Percentiles rank a stretch among this genome's conserved stretches.
Conservation (phyloP, 345 rosid species). For the Crucihimalaya himalaica region DNA sequence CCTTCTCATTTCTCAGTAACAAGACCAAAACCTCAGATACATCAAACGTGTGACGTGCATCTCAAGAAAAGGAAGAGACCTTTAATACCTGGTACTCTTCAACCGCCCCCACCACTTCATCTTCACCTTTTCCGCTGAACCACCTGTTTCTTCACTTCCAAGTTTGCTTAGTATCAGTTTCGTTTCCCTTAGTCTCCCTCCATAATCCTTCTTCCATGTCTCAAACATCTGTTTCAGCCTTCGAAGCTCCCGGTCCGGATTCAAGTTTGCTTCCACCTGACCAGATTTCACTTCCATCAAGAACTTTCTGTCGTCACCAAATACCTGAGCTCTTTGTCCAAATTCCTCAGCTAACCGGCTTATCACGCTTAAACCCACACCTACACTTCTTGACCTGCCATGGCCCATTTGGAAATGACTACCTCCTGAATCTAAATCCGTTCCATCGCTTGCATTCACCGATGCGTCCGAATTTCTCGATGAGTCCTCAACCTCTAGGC, state of each 20-base stretch:
- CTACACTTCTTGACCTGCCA: conserved; percentile 53
- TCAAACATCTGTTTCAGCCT: conserved; percentile 70
- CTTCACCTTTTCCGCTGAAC: conserved; percentile 36
- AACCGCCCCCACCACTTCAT: conserved; percentile 42
- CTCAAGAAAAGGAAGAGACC: conserved; percentile 8
- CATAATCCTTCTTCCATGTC: conserved; percentile 86
- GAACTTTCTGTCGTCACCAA: conserved; percentile 64
- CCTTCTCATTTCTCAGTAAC: conserved; percentile 26
- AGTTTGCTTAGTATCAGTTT: conserved; percentile 42
- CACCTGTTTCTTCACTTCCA: conserved; percentile 33
- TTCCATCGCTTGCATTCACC: conserved; percentile 26
- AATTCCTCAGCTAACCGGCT: conserved; percentile 69
- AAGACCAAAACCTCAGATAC: conserved; percentile 14
- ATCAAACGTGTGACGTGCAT: conserved; percentile 26
- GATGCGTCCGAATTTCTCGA: conserved; percentile 37
- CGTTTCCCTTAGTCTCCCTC: conserved; percentile 63
- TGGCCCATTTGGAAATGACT: conserved; percentile 42
- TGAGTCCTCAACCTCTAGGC: conserved; percentile 59
- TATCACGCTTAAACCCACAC: conserved; percentile 52
- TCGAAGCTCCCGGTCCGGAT: conserved; percentile 61
- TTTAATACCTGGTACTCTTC: conserved; percentile 29
- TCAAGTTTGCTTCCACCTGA: conserved; percentile 44
- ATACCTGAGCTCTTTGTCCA: conserved; percentile 63
- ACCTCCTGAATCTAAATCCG: conserved; percentile 26
- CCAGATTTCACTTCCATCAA: conserved; percentile 53